phyloP scores from a whole-genome alignment of 352 stramenopile species.

The Phytophthora aleatoria region DNA sequence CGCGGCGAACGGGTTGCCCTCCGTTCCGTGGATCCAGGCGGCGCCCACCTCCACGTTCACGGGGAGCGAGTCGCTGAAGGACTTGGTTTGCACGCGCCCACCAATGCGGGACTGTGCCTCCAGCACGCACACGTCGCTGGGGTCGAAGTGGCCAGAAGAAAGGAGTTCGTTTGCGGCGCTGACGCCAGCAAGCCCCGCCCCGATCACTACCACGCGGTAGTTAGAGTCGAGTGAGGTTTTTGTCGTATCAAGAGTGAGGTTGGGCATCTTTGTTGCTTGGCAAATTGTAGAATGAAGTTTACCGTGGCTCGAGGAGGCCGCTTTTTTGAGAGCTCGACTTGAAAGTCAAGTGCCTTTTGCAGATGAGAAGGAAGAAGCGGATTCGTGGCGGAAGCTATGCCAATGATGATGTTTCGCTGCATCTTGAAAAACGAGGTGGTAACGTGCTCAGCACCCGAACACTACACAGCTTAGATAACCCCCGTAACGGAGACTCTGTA shows the following conservation, averaged over 20 bases:
- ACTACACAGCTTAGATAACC: neutral
- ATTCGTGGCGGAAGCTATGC: conserved; percentile 1
- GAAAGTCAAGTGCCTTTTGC: no score
- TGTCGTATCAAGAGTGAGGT: conserved; percentile 14
- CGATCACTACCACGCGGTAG: conserved; percentile 55
- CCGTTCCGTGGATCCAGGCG: conserved; percentile 66
- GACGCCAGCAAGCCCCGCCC: conserved; percentile 55
- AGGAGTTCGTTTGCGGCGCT: conserved; percentile 53
- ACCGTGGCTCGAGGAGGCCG: neutral
- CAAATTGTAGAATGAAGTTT: conserved; percentile 34
- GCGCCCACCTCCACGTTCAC: conserved; percentile 62
- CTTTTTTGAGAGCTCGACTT: neutral
- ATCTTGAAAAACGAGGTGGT: conserved; percentile 2
- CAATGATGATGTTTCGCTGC: conserved; percentile 29
- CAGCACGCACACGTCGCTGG: conserved; percentile 48
- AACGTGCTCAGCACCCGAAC: conserved; percentile 6
- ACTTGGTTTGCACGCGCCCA: conserved; percentile 55
- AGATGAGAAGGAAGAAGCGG: neutral
- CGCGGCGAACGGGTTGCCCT: conserved; percentile 47
- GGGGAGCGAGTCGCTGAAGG: conserved; percentile 48
- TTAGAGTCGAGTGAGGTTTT: conserved; percentile 16
- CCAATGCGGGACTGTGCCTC: conserved; percentile 57
- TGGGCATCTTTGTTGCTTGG: conserved; percentile 26
- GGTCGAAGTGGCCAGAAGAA: conserved; percentile 33
- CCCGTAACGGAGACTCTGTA: neutral